Evolutionary conservation across 108 stramenopile genomes (phyloP).

Genomic region (Parietichytrium sp.): DNA sequence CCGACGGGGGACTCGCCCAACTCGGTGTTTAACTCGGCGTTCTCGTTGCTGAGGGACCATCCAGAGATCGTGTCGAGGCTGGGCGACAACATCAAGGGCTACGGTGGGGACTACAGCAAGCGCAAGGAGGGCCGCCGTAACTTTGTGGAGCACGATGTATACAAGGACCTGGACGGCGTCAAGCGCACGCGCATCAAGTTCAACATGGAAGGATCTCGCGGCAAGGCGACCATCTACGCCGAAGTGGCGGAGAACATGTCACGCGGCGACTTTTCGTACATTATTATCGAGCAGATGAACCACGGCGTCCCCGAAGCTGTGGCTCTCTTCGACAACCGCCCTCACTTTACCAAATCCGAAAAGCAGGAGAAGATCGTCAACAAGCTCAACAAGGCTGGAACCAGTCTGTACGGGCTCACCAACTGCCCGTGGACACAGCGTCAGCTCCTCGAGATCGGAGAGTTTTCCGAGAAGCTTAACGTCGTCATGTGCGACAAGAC

Average conservation of each 20-base stretch:
- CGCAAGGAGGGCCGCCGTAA: conserved; percentile 39
- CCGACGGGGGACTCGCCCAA: conserved; percentile 22
- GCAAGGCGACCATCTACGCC: conserved; percentile 54
- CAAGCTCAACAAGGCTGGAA: not conserved
- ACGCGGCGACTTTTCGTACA: conserved; percentile 39
- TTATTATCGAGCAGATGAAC: conserved; percentile 25
- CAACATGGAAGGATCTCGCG: conserved; percentile 35
- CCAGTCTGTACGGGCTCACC: conserved; percentile 27
- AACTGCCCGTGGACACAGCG: conserved; percentile 35
- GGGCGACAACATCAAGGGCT: conserved; percentile 19
- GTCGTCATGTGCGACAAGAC: conserved; percentile 27
- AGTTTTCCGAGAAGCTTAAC: conserved; percentile 31
- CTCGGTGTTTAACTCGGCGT: conserved; percentile 33
- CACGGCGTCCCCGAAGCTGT: conserved; percentile 10
- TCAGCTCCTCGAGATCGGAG: conserved; percentile 31
- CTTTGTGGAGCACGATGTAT: conserved; percentile 28
- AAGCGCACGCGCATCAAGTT: conserved; percentile 39
- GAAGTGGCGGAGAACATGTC: conserved; percentile 52
- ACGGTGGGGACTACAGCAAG: conserved; percentile 13
- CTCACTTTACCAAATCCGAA: not conserved
- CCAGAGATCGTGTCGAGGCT: conserved; percentile 26
- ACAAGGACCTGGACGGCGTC: conserved; percentile 19
- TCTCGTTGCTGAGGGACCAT: not conserved
- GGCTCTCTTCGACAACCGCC: conserved; percentile 38
- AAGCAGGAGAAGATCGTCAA: conserved; percentile 33